Evolutionary conservation across 352 stramenopile genomes (phyloP).

Genomic region (Phytopythium oedochilum): DNA sequence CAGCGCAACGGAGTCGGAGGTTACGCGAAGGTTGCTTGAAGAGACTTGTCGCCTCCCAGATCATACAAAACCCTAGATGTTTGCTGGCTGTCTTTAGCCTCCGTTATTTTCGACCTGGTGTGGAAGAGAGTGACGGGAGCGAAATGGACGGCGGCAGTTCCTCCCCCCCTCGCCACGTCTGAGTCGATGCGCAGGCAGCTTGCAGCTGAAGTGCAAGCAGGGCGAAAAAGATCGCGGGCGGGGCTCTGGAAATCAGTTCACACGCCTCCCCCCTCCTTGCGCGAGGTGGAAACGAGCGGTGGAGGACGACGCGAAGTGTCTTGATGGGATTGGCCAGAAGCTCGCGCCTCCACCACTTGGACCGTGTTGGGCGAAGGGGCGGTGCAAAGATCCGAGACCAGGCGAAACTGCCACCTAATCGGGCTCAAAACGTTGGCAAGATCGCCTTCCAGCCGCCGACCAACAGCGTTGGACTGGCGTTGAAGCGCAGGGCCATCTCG

Average conservation of each 20-base stretch:
- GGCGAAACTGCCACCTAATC: too few species aligned
- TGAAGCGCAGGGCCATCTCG: background rate
- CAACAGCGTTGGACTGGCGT: background rate
- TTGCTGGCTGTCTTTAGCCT: too few species aligned
- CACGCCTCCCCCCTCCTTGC: background rate
- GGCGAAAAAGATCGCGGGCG: background rate
- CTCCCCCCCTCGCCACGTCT: too few species aligned
- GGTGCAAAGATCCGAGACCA: too few species aligned
- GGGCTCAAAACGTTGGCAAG: too few species aligned
- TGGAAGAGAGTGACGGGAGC: background rate
- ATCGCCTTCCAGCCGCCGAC: background rate
- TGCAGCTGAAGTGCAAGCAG: background rate
- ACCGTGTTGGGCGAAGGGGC: background rate
- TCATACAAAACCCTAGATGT: background rate
- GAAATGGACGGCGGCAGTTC: slow-evolving; percentile 1
- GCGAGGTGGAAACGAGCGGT: background rate
- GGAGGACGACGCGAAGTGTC: background rate
- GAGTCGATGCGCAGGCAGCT: background rate
- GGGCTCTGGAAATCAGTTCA: background rate
- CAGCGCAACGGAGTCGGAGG: background rate
- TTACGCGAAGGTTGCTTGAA: slow-evolving; percentile 12
- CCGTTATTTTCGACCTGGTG: too few species aligned
- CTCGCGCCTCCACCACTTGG: background rate
- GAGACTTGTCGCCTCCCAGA: background rate
- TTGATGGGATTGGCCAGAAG: background rate